Evolutionary conservation across 2,329 filamentous ascomycete genomes (phyloP), one percentile per base, ranked within the genome.

Genomic region (Hypoxylon sp.): DNA sequence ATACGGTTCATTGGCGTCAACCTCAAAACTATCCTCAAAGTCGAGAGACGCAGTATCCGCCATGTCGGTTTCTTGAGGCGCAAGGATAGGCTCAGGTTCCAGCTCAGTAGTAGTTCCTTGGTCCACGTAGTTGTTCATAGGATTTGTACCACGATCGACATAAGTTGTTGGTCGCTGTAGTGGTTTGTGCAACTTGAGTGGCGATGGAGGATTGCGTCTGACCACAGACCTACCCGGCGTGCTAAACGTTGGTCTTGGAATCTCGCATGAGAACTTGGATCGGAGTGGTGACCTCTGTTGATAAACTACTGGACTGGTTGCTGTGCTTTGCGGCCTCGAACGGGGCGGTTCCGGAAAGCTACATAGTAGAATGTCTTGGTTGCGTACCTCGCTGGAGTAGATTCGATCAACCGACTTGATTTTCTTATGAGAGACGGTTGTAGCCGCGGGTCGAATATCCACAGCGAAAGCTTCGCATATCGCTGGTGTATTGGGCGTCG

Each of bases 61-160:
- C 1, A 78, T 77, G 72, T 84, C 81, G 0, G 80, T 81, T 13
- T 82, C 82, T 3, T 8, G 79, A 77, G 69, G 85, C 81, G 17
- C 82, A 77, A 59, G 82, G 10, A 50, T 51, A 83, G 0, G 69
- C 27, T 66, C 49, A 11, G 37, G 46, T 13, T 61, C 64, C 6
- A 60, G 55, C 14, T 70, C 71, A 10, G 70, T 71, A 57, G 48
- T 51, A 4, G 70, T 72, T 4, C 61, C 53, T 56, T 73, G 14
- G 73, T 72, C 61, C 62, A 75, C 40, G 72, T 74, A 62, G 66
- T 70, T 69, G 17, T 74, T 78, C 35, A 77, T 71, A 6, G 76
- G 59, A 53, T 56, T 73, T 27, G 68, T 72, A 44, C 60, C 61
- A 30, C 66, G 72, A 46, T 72, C 66, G 17, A 72, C 64, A 54